Base-by-base conservation (phyloP, 169 alveolate species). In the Babesia ovis region DNA sequence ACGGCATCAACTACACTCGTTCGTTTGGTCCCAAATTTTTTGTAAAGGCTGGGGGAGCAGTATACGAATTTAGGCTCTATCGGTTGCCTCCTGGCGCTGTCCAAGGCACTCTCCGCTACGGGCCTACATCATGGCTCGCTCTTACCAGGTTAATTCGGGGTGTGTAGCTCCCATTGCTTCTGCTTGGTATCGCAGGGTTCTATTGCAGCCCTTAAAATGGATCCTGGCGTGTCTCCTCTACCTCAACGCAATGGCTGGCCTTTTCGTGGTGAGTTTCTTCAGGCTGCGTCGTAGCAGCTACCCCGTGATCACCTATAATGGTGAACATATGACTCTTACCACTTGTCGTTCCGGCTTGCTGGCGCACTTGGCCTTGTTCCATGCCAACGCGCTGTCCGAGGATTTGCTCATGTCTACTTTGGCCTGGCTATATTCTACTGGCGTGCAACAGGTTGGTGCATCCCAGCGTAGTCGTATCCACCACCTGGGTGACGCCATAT, bases 261-360 rank as follows among this genome's bases (percentile, higher is more conserved):
- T 61, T 3, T 61, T 61, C 57, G 34, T 61, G 4, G 57, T 61
- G 9, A 61, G 71, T 25, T 39, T 12, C 37, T 45, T 37, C 58
- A 37, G 58, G 45, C 71, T 61, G 27, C 14, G 42, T 20, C n/a
- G 41, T 27, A 61, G 31, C 71, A 11, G 9, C 27, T 45, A 8
- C 42, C 57, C 57, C 41, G 58, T 61, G 27, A 23, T 61, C 43
- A 43, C 57, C 42, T 61, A 41, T 53, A 56, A 61, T 43, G 71
- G 71, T 18, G 45, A 22, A n/a, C 71, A 27, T 2, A 41, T 42
- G 4, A 14, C 41, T 0, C 18, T 61, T 27, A 61, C 32, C 22
- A 14, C 11, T 35, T 16, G 59, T 4, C 55, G 57, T 22, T 39
- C 57, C 2, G 12, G 71, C 11, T 54, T 61, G 57, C 34, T 45